phyloP scores from a whole-genome alignment of 163 green algal species.

The Volvox carteri region DNA sequence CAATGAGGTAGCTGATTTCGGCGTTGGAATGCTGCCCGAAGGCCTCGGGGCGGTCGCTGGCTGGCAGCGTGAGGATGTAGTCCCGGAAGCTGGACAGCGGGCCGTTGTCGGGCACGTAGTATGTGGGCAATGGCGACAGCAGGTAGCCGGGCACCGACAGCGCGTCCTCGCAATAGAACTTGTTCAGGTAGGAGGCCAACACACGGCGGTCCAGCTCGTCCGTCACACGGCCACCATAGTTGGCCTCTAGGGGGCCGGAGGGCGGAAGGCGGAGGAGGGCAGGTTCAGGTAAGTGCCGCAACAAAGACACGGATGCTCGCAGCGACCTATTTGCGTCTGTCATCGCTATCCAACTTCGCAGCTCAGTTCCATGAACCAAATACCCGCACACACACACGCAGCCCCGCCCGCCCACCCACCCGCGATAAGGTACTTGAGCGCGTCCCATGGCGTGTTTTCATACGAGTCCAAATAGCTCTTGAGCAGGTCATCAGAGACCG shows the following conservation, averaged over 20 bases:
- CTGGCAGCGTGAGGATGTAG: slow-evolving; percentile 82
- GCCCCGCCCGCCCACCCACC: no score
- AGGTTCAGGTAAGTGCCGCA: background rate
- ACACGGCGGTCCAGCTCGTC: slow-evolving; percentile 89
- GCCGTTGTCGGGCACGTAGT: slow-evolving; percentile 87
- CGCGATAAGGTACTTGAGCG: slow-evolving; percentile 90
- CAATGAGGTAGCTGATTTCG: slow-evolving; percentile 89
- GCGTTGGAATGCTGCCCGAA: slow-evolving; percentile 94
- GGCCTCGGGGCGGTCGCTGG: slow-evolving; percentile 79
- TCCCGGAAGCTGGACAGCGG: slow-evolving; percentile 79
- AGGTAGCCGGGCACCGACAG: slow-evolving; percentile 79
- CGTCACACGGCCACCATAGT: slow-evolving; percentile 92
- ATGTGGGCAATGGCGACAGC: slow-evolving; percentile 81
- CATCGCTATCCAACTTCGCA: no score
- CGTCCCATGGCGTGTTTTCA: slow-evolving; percentile 86
- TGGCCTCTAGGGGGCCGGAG: slow-evolving; percentile 76
- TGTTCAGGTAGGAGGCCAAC: slow-evolving; percentile 74
- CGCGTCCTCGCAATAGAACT: slow-evolving; percentile 91
- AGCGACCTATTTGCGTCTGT: no score
- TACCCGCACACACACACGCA: no score
- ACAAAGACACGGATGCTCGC: no score
- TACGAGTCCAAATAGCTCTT: slow-evolving; percentile 90
- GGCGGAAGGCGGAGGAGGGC: background rate
- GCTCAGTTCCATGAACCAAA: no score
- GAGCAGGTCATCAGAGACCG: slow-evolving; percentile 86